Conservation (phyloP, 176 grass and related monocot species). For the Bromus sterilis region DNA sequence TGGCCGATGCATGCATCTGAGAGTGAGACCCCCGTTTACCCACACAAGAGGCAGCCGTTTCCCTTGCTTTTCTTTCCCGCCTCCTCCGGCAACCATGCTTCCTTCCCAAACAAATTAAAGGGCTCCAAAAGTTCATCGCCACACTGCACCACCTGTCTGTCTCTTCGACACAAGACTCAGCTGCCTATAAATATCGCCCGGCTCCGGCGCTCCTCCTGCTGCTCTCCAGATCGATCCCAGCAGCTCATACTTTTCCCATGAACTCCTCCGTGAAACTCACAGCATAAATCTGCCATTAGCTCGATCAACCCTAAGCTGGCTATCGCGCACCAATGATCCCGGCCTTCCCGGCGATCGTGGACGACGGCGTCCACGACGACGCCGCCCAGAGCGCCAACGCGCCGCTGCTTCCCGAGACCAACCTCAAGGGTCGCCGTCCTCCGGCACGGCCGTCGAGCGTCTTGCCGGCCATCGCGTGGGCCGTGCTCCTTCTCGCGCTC, state of each 20-base stretch:
- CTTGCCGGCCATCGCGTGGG: slow-evolving; percentile 5
- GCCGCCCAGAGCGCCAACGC: not conserved
- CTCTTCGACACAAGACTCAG: not conserved
- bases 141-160: not conserved
- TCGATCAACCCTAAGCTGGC: not conserved
- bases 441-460: slow-evolving; percentile 2
- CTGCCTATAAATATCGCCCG: slow-evolving; percentile 35
- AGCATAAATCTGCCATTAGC: not conserved
- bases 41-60: not conserved
- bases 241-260: not conserved
- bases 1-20: not conserved
- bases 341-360: slow-evolving; percentile 6
- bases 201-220: not conserved
- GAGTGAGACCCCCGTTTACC: not conserved
- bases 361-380: not conserved
- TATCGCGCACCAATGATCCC: not conserved
- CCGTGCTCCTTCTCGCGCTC: slow-evolving; percentile 28
- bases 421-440: not conserved
- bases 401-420: slow-evolving; percentile 45
- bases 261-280: not conserved
- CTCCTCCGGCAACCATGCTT: slow-evolving; percentile 5
- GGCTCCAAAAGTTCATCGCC: not conserved
- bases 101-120: not conserved
- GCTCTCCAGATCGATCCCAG: not conserved
- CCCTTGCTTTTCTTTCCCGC: slow-evolving; percentile 1